Conservation (phyloP, 1,284 basidiomycete species). For the Meira miltonrushii region DNA sequence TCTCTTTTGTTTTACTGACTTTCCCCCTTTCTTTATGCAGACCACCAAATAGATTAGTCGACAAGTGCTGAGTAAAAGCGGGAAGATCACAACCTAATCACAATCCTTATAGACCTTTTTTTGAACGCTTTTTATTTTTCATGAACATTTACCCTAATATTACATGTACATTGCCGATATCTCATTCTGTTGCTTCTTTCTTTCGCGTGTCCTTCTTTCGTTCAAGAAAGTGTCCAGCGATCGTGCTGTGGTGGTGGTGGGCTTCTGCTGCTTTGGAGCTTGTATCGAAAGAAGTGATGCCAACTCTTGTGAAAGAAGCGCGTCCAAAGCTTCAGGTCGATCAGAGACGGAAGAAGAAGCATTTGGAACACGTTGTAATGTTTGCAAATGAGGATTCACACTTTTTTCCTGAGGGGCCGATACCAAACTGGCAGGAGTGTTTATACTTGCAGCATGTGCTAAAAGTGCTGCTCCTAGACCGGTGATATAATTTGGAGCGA, state of each 20-base stretch:
- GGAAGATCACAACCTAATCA: not conserved
- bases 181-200: not conserved
- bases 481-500: not conserved
- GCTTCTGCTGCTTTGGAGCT: not conserved
- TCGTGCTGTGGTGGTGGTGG: not conserved
- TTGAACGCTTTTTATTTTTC: no score
- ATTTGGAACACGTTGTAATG: not conserved
- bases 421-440: no score
- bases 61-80: not conserved
- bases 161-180: constrained; percentile 4
- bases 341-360: not conserved
- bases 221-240: not conserved
- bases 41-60: not conserved
- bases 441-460: no score
- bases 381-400: constrained; percentile 2
- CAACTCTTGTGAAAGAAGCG: not conserved
- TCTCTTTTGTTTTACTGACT: not conserved
- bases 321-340: constrained; percentile 1
- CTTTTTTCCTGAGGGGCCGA: not conserved
- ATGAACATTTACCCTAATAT: not conserved
- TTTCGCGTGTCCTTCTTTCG: not conserved
- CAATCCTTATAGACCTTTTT: not conserved
- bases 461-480: constrained; percentile 1
- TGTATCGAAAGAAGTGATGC: not conserved
- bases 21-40: not conserved